Conservation (phyloP, 306 rosid genomes). For the Argentina anserina region DNA sequence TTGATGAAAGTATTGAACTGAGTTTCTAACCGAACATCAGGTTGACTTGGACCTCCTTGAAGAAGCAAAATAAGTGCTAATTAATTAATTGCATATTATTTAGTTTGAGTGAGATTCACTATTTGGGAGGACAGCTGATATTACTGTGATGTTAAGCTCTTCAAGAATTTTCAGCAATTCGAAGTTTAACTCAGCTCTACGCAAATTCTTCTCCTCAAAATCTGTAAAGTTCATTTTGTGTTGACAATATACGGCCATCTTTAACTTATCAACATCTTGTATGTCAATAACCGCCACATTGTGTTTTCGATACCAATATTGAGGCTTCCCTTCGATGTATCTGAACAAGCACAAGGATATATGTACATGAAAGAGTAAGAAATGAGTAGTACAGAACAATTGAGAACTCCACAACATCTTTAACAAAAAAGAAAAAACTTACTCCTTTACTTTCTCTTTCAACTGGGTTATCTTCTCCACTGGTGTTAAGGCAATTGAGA, state of each 20-base stretch:
- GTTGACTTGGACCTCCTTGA: not conserved
- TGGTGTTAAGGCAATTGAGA: slow-evolving; percentile 66
- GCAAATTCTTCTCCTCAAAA: slow-evolving; percentile 50
- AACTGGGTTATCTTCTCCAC: slow-evolving; percentile 61
- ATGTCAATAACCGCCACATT: slow-evolving; percentile 52
- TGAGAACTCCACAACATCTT: too few relatives aligned
- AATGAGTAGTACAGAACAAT: not conserved
- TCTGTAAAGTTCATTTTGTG: slow-evolving; percentile 82
- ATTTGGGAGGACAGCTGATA: slow-evolving; percentile 43
- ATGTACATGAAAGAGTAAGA: not conserved
- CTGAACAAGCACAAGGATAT: slow-evolving; percentile 34
- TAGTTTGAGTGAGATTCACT: slow-evolving; percentile 44
- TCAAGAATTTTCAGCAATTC: slow-evolving; percentile 73
- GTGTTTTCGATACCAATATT: slow-evolving; percentile 60
- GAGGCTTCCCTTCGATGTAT: slow-evolving; percentile 60
- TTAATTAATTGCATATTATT: slow-evolving; percentile 22
- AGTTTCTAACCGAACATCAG: not conserved
- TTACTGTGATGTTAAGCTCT: slow-evolving; percentile 61
- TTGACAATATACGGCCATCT: slow-evolving; percentile 44
- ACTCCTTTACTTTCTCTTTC: slow-evolving; percentile 54
- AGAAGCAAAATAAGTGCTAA: not conserved
- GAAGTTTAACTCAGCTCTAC: slow-evolving; percentile 58
- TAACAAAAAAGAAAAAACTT: slow-evolving; percentile 21
- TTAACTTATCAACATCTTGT: slow-evolving; percentile 60
- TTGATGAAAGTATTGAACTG: not conserved